Evolutionary conservation across 1,284 basidiomycete genomes (phyloP).

Genomic region (Tausonia pullulans): DNA sequence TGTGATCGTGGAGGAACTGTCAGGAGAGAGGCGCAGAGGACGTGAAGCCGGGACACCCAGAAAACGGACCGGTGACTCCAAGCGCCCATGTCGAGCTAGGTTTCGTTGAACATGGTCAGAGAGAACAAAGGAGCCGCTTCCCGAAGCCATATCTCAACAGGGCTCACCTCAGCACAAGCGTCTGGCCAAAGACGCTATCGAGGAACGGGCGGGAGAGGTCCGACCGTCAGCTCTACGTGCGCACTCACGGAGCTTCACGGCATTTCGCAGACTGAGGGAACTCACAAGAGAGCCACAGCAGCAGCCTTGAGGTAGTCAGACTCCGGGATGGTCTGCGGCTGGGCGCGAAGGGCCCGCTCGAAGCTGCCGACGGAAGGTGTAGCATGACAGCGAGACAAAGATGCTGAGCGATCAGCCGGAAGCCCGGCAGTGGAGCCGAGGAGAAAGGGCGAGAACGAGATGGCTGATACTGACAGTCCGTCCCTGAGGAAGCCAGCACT

Average conservation of each 20-base stretch:
- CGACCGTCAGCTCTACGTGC: no score
- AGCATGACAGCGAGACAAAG: background rate
- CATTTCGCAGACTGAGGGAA: no score
- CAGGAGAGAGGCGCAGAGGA: no score
- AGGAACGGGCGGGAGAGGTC: no score
- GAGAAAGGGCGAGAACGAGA: background rate
- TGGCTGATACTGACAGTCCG: conserved; percentile 50
- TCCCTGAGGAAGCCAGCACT: conserved; percentile 75
- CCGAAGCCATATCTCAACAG: no score
- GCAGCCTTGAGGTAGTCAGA: conserved; percentile 49
- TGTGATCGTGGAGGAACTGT: no score
- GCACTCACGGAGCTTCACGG: no score
- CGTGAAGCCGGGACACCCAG: background rate
- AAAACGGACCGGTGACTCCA: conserved; percentile 64
- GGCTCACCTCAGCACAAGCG: conserved; percentile 49
- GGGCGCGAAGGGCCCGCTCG: conserved; percentile 25
- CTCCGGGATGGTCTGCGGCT: conserved; percentile 36
- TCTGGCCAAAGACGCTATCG: conserved; percentile 47
- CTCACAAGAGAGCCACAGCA: conserved; percentile 51
- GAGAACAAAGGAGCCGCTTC: no score
- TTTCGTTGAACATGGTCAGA: no score
- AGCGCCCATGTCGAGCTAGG: conserved; percentile 68
- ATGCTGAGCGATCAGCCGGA: no score
- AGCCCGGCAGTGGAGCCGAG: background rate
- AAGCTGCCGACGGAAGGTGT: conserved; percentile 24